A percentile compares a stretch with the other conserved stretches of the same genome.
Conservation (phyloP, 805 yeast genomes). For the Tetrapisispora nanseiensis region DNA sequence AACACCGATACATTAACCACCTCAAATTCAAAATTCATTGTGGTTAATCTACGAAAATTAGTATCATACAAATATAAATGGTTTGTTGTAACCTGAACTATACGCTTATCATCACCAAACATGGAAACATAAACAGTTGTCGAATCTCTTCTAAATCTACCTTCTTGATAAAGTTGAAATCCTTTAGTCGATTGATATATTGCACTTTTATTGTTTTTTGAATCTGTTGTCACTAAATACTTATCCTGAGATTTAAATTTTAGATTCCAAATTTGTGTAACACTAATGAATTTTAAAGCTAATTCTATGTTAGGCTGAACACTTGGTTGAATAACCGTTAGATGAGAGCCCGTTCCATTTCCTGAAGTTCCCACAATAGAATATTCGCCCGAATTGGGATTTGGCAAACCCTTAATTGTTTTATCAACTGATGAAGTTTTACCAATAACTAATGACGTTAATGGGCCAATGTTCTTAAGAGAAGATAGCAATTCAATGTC, state of each 20-base stretch:
- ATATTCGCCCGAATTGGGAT: conserved; percentile 57
- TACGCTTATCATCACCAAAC: conserved; percentile 42
- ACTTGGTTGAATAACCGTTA: conserved; percentile 57
- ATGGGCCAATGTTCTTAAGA: conserved; percentile 61
- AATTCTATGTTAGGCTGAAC: conserved; percentile 60
- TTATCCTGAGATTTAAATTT: conserved; percentile 36
- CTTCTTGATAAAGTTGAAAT: conserved; percentile 50
- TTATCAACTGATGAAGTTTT: conserved; percentile 41
- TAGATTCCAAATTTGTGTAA: conserved; percentile 68
- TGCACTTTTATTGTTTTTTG: conserved; percentile 52
- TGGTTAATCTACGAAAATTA: conserved; percentile 44
- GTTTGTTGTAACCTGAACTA: conserved; percentile 66
- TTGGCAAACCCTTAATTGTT: conserved; percentile 49
- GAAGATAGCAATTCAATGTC: conserved; percentile 42
- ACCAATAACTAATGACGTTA: conserved; percentile 59
- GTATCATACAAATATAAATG: conserved; percentile 55
- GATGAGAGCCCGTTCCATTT: conserved; percentile 40
- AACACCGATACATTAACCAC: conserved; percentile 52
- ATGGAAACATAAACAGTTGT: conserved; percentile 61
- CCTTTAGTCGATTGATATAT: conserved; percentile 53
- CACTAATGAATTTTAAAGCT: conserved; percentile 61
- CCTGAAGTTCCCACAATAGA: conserved; percentile 69
- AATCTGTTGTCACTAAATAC: conserved; percentile 65
- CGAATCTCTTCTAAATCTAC: conserved; percentile 53
- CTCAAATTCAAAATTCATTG: conserved; percentile 47